Conservation (phyloP, 805 yeast species). For the Saccharomycopsis sp. region DNA sequence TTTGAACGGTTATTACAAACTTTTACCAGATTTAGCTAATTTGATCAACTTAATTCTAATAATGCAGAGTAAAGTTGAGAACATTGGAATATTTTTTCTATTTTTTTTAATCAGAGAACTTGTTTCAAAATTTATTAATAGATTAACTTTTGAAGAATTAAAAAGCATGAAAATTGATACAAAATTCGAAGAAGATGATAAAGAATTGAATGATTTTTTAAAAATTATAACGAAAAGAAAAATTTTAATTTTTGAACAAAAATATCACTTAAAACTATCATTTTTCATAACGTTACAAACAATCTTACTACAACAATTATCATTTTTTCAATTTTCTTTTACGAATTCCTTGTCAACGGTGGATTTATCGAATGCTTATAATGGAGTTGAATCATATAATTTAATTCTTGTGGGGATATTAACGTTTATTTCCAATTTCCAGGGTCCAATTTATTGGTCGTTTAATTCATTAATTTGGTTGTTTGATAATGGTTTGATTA, state of each 20-base stretch:
- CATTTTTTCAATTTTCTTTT: slow-evolving; percentile 82
- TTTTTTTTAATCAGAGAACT: slow-evolving; percentile 24
- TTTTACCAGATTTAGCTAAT: slow-evolving; percentile 28
- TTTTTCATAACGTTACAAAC: slow-evolving; percentile 24
- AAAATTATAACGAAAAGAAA: slow-evolving; percentile 1
- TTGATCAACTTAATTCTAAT: slow-evolving; percentile 34
- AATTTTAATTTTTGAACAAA: slow-evolving; percentile 1
- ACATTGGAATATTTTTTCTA: slow-evolving; percentile 43
- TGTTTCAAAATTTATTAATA: slow-evolving; percentile 6
- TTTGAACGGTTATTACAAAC: slow-evolving; percentile 19
- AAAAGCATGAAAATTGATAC: background rate
- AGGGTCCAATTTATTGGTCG: slow-evolving; percentile 76
- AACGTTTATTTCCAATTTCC: slow-evolving; percentile 77
- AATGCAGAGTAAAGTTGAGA: slow-evolving; percentile 43
- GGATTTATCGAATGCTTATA: slow-evolving; percentile 85
- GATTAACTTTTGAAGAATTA: slow-evolving; percentile 6
- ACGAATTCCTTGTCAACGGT: slow-evolving; percentile 89
- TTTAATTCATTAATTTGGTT: slow-evolving; percentile 31
- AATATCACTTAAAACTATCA: slow-evolving; percentile 13
- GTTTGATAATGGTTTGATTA: slow-evolving; percentile 19
- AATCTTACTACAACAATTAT: slow-evolving; percentile 56
- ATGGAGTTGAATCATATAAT: slow-evolving; percentile 68
- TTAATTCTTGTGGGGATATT: slow-evolving; percentile 63
- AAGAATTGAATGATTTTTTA: background rate
- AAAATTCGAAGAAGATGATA: background rate